Evolutionary conservation across 2,329 filamentous ascomycete species (phyloP), one percentile per base, ranked within the genome.

Genomic region (Aureobasidium zeae): DNA sequence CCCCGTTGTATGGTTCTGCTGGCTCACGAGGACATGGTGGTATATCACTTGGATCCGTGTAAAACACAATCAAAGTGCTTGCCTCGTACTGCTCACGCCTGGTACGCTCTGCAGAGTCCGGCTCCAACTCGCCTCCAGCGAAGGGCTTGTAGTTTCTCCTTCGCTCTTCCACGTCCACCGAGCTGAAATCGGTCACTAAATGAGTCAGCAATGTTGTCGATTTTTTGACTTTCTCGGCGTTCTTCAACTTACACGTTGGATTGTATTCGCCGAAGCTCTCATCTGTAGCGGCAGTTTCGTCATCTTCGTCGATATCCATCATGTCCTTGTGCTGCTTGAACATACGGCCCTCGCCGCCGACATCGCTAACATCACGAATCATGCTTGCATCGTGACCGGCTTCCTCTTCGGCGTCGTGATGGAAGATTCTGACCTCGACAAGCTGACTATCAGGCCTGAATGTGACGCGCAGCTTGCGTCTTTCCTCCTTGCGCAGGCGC

Each of bases 361-460:
- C 80, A 57, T 87, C 83, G 21, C 74, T 74, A 3, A 81, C 81
- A 59, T 87, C 82, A 36, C 77, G 76, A 29, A 81, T 73, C 71
- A 85, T 79, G 54, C 77, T 81, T 44, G 72, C 69, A 43, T 76
- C 74, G 44, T 82, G 73, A 42, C 78, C 80, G 46, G 79, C 71
- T 52, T 86, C 81, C 56, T 87, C 83, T 1, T 74, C 72, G 1
- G 76, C 77, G 49, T 86, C 80, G 53, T 85, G 83, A 44, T 78
- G 76, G 63, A 88, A 87, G 37, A 79, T 66, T 50, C 76, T 74
- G 44, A 86, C 67, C 52, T 83, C 68, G 1, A 79, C 79, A 21
- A 89, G 69, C 21, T 77, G 73, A 13, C 73, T 66, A 37, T 81
- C 82, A 0, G 77, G 71, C 56, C 80, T 83, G 71, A 83, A 89